phyloP scores from a whole-genome alignment of 768 basidiomycete species.

The Fomitopsis serialis region DNA sequence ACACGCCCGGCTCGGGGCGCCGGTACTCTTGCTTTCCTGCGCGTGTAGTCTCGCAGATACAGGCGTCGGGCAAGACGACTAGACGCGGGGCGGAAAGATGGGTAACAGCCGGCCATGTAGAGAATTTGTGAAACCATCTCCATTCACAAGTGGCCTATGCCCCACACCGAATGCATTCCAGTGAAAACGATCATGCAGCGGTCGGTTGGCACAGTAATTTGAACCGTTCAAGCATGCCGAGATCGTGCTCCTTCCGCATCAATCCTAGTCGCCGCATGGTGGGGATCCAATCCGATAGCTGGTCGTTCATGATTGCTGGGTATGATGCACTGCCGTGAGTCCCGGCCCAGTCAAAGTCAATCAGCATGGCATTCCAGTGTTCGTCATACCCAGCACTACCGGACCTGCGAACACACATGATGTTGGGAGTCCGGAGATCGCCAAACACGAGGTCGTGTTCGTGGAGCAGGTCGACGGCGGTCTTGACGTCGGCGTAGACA shows the following conservation, averaged over 20 bases:
- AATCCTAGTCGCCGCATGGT: not conserved
- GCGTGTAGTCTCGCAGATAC: too few species aligned
- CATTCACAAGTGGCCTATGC: too few species aligned
- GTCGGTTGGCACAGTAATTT: not conserved
- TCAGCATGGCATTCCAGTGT: not conserved
- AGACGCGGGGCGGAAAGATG: too few species aligned
- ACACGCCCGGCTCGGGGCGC: too few species aligned
- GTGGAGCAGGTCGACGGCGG: conserved; percentile 8
- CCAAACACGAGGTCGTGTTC: conserved; percentile 7
- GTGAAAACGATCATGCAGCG: too few species aligned
- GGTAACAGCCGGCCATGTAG: too few species aligned
- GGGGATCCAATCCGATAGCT: not conserved
- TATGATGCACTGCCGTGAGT: not conserved
- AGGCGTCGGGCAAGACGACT: too few species aligned
- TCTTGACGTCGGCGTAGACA: conserved; percentile 2
- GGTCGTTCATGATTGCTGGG: conserved; percentile 1
- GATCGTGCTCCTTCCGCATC: conserved; percentile 11
- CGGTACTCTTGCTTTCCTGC: too few species aligned
- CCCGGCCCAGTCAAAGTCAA: conserved; percentile 14
- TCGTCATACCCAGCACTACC: not conserved
- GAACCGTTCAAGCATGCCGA: not conserved
- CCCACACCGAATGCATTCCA: too few species aligned
- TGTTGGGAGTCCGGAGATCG: conserved; percentile 9
- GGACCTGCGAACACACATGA: not conserved
- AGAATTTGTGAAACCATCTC: too few species aligned